Evolutionary conservation across 2,329 filamentous ascomycete species (phyloP), one percentile per base, ranked within the genome.

Genomic region (Lachnellula occidentalis): DNA sequence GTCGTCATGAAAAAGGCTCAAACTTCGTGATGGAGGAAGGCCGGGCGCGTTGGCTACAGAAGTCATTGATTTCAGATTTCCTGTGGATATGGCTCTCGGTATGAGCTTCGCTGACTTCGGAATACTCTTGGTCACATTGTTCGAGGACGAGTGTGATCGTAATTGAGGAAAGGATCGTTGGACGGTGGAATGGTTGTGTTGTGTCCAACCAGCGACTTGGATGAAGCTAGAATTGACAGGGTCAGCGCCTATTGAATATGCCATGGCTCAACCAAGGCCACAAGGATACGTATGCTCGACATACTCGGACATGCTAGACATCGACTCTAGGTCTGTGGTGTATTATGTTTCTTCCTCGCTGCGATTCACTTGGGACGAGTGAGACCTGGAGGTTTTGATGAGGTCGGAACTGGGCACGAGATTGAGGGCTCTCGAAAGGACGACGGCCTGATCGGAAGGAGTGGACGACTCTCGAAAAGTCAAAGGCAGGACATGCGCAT

Each of bases 101-200:
- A 67, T 59, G 5, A 64, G 62, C 41, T 58, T 54, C 12, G 58
- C 71, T 22, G 73, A 70, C 50, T 69, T 71, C 45, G 53, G 17
- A 65, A 66, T 45, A 69, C 70, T 22, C 69, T 65, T 36, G 69
- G 72, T 34, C 79, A 75, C 34, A 72, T 72, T 22, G 5, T 69
- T 74, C 57, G 80, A 76, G 55, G 74, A 78, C 14, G 80, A 81
- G 14, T 74, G 78, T 7, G 80, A 82, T 22, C 78, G 73, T 54
- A 80, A 70, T 62, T 82, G 79, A 54, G 76, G 75, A 47, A 78
- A 69, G 47, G 74, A 71, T 47, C 67, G 67, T 56, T 69, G 68
- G 34, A 68, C 67, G 48, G 66, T 70, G 51, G 69, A 68, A 60
- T 74, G 75, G 68, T 77, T 76, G 61, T 77, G 72, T 76, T 78